Conservation (phyloP, 768 basidiomycete species). For the Tulasnella sp. region DNA sequence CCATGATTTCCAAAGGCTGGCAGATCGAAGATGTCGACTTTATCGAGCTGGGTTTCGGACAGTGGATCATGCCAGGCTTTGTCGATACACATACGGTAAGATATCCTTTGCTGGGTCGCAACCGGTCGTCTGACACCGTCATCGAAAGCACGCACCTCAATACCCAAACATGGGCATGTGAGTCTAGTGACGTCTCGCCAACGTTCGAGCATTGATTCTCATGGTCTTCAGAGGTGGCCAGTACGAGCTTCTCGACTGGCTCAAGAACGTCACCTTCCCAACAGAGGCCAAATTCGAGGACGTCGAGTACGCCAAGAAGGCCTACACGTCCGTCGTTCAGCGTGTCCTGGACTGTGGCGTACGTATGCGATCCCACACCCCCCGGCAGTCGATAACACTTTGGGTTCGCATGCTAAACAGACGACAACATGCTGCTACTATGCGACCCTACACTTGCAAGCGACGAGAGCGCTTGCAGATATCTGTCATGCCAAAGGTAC, state of each 20-base stretch:
- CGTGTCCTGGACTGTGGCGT: constrained; percentile 73
- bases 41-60: constrained; percentile 42
- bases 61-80: constrained; percentile 82
- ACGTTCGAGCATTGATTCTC: neutral
- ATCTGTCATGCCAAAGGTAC: constrained; percentile 59
- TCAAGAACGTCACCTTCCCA: constrained; percentile 79
- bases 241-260: constrained; percentile 86
- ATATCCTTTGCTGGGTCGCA: constrained; percentile 14
- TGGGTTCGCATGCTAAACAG: constrained; percentile 40
- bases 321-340: constrained; percentile 69
- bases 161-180: constrained; percentile 58
- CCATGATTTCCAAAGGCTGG: constrained; percentile 51
- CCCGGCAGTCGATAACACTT: neutral
- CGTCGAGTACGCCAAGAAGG: constrained; percentile 57
- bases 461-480: constrained; percentile 77
- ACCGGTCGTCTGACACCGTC: neutral
- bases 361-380: constrained; percentile 35
- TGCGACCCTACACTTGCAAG: constrained; percentile 72
- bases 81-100: constrained; percentile 88
- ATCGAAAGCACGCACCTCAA: constrained; percentile 68
- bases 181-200: constrained; percentile 40
- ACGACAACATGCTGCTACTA: constrained; percentile 95
- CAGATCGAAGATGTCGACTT: constrained; percentile 37
- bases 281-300: constrained; percentile 74
- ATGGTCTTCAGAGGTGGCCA: constrained; percentile 61